A percentile compares a stretch with the other conserved stretches of the same genome.
phyloP scores from a whole-genome alignment of 2,329 filamentous ascomycete species.

The Leptodontidium sp. region DNA sequence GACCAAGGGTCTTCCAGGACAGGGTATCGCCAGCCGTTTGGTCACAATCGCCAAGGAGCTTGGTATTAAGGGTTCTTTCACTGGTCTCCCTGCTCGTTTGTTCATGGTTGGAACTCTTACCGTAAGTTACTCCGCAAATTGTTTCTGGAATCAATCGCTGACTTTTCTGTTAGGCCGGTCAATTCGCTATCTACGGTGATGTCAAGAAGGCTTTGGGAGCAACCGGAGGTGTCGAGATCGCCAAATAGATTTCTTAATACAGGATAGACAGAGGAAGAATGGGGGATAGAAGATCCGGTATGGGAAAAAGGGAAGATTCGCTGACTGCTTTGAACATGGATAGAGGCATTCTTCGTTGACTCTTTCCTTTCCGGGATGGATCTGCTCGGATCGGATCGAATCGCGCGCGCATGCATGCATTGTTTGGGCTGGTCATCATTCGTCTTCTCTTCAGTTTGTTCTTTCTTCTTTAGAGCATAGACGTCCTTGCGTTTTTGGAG shows the following conservation, averaged over 20 bases:
- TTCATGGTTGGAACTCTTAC: slow-evolving; percentile 62
- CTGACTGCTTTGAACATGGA: slow-evolving; percentile 24
- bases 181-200: slow-evolving; percentile 90
- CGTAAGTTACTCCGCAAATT: slow-evolving; percentile 33
- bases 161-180: slow-evolving; percentile 71
- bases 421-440: slow-evolving; percentile 38
- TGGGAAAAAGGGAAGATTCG: neutral
- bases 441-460: slow-evolving; percentile 25
- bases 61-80: slow-evolving; percentile 78
- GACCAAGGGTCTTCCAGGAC: slow-evolving; percentile 86
- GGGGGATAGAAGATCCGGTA: slow-evolving; percentile 14
- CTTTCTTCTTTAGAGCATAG: slow-evolving; percentile 38
- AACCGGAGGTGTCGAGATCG: slow-evolving; percentile 78
- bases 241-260: slow-evolving; percentile 47
- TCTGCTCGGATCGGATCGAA: slow-evolving; percentile 12
- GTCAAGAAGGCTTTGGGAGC: slow-evolving; percentile 75
- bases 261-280: slow-evolving; percentile 24
- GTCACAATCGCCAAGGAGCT: slow-evolving; percentile 91
- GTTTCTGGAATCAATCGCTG: slow-evolving; percentile 15
- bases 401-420: slow-evolving; percentile 31
- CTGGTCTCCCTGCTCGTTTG: slow-evolving; percentile 82
- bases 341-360: slow-evolving; percentile 24
- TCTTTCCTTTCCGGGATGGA: slow-evolving; percentile 6
- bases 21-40: slow-evolving; percentile 81
- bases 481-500: slow-evolving; percentile 33